Conservation (phyloP, 345 rosid genomes). For the Populus tremula region DNA sequence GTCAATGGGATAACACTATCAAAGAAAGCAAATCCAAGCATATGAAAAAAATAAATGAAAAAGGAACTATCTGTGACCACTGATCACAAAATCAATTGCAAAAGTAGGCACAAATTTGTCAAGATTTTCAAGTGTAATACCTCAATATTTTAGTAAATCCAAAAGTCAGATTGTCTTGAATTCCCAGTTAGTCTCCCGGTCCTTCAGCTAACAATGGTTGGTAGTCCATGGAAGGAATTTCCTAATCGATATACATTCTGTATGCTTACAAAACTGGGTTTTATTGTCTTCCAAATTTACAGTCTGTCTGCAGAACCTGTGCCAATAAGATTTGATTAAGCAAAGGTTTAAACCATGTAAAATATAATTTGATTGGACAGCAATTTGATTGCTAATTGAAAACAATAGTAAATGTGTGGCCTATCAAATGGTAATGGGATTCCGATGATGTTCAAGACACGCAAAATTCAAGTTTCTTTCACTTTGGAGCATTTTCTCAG, state of each 20-base stretch:
- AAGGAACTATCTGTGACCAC: not conserved
- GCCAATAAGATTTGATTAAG: slow-evolving; percentile 1
- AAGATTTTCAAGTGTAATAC: not conserved
- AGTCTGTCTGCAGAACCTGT: slow-evolving; percentile 1
- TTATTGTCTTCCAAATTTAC: not conserved
- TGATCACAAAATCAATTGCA: not conserved
- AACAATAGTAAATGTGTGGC: not conserved
- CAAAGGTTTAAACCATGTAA: not conserved
- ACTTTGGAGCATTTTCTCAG: not conserved
- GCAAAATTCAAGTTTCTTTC: not conserved
- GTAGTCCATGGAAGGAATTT: not conserved
- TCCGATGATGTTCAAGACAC: not conserved
- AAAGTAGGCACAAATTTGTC: not conserved
- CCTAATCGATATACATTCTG: no score
- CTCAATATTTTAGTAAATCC: not conserved
- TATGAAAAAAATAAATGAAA: not conserved
- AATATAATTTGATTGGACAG: not conserved
- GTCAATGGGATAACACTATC: not conserved
- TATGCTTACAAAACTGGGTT: not conserved
- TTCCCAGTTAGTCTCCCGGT: not conserved
- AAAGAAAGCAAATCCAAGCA: slow-evolving; percentile 4
- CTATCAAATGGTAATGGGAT: not conserved
- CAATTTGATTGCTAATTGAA: not conserved
- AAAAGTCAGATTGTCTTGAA: not conserved
- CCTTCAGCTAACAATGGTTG: not conserved